Evolutionary conservation across 768 basidiomycete genomes (phyloP).

Genomic region (Suillus placidus): DNA sequence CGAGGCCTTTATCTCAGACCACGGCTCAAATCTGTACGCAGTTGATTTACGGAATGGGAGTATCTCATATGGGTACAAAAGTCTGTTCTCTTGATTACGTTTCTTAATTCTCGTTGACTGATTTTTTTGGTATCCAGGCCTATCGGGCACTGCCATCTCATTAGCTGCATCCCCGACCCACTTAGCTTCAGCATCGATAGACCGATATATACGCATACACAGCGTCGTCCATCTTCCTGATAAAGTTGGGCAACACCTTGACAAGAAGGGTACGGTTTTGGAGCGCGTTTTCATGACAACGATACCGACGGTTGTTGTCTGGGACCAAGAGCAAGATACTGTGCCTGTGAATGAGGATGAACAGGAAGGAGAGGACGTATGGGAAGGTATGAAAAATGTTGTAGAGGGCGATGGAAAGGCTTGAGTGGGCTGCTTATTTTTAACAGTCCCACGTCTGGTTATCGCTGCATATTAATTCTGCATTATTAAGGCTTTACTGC

Average conservation of each 20-base stretch:
- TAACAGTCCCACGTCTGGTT: not conserved
- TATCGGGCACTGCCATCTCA: conserved; percentile 72
- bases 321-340: conserved; percentile 47
- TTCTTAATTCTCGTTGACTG: conserved; percentile 6
- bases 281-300: conserved; percentile 67
- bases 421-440: conserved; percentile 14
- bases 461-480: not conserved
- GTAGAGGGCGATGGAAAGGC: conserved; percentile 41
- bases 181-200: conserved; percentile 65
- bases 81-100: conserved; percentile 33
- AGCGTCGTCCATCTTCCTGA: conserved; percentile 56
- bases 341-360: conserved; percentile 20
- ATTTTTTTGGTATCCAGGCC: conserved; percentile 43
- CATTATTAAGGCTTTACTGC: not conserved
- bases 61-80: conserved; percentile 68
- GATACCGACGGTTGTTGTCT: conserved; percentile 62
- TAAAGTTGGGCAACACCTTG: conserved; percentile 50
- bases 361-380: conserved; percentile 61
- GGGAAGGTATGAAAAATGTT: conserved; percentile 65
- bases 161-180: conserved; percentile 56
- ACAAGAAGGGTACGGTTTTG: conserved; percentile 60
- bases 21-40: conserved; percentile 61
- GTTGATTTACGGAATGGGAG: conserved; percentile 72
- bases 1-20: conserved; percentile 71
- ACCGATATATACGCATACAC: conserved; percentile 74